Conservation (phyloP, 371 early-diverging fungal genomes). For the Mucor velutinosus region DNA sequence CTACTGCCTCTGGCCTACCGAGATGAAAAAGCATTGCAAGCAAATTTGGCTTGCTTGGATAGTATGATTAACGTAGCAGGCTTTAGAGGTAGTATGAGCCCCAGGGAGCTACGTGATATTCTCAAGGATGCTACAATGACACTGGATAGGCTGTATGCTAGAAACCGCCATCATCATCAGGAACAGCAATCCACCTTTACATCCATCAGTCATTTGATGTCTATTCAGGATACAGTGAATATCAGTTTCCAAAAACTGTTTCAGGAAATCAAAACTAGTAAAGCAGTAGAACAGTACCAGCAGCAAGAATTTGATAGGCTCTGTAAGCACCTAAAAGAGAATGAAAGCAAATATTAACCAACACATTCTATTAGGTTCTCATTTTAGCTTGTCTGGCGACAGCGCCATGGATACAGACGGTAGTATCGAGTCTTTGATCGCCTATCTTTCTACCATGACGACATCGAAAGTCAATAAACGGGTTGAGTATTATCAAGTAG, state of each 20-base stretch:
- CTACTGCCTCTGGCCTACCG: constrained; percentile 12
- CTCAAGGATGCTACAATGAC: constrained; percentile 22
- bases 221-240: constrained; percentile 29
- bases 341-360: neutral
- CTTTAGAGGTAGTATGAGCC: constrained; percentile 24
- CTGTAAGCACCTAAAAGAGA: constrained; percentile 13
- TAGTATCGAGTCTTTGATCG: constrained; percentile 28
- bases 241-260: constrained; percentile 35
- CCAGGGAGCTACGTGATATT: constrained; percentile 16
- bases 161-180: neutral
- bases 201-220: neutral
- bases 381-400: constrained; percentile 25
- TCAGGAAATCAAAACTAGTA: constrained; percentile 21
- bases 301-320: constrained; percentile 35
- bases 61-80: constrained; percentile 47
- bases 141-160: constrained; percentile 1
- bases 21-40: constrained; percentile 17
- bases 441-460: constrained; percentile 38
- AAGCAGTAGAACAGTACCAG: constrained; percentile 25
- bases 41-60: constrained; percentile 34
- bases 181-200: neutral
- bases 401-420: constrained; percentile 14
- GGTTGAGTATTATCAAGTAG: constrained; percentile 33
- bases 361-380: constrained; percentile 25
- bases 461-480: constrained; percentile 15